phyloP scores from a whole-genome alignment of 2,329 filamentous ascomycete genomes.

The Xylariaceae sp. region DNA sequence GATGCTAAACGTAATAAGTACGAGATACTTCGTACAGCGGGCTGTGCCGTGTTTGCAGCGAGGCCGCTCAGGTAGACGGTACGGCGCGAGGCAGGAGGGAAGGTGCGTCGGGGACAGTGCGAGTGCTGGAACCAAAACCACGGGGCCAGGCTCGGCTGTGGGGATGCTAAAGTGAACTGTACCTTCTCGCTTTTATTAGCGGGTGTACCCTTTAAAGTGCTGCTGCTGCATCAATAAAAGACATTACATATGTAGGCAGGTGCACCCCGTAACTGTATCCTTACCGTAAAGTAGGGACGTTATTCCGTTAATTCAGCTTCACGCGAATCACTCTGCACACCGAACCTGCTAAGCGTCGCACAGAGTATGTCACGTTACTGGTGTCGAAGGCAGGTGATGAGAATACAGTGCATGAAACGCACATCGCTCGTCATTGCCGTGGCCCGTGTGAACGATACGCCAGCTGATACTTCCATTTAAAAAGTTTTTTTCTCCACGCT shows the following conservation, averaged over 20 bases:
- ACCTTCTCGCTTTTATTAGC: not conserved
- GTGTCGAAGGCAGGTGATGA: not conserved
- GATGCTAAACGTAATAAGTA: not conserved
- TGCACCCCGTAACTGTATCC: no score
- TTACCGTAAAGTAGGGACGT: not conserved
- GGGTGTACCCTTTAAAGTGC: not conserved
- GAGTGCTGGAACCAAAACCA: not conserved
- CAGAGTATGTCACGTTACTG: not conserved
- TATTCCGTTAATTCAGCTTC: not conserved
- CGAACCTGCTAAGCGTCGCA: not conserved
- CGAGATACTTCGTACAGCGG: not conserved
- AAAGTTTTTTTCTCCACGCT: no score
- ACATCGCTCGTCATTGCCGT: not conserved
- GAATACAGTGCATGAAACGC: not conserved
- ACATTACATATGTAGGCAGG: not conserved
- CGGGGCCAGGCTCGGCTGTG: not conserved
- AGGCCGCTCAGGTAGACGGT: not conserved
- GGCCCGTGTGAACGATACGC: no score
- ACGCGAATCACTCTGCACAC: not conserved
- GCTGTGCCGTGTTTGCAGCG: not conserved
- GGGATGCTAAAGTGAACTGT: not conserved
- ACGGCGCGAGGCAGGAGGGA: not conserved
- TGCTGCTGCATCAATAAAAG: not conserved
- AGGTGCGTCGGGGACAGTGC: not conserved
- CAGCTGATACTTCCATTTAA: no score